Evolutionary conservation across 1,139 yeast genomes (phyloP).

Genomic region (Candida albicans): DNA sequence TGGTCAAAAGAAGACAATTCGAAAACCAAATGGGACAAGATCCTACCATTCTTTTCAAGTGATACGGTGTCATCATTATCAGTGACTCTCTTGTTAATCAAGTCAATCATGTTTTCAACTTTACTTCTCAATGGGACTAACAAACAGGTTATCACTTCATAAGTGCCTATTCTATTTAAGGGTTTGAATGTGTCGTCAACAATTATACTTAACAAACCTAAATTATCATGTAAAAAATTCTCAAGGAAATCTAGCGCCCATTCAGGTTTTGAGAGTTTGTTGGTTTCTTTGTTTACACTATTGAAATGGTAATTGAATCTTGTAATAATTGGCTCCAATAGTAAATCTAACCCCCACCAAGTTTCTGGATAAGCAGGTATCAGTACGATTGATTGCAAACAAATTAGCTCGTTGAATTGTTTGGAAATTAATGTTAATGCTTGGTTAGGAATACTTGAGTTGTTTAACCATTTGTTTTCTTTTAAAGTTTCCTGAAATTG

Average conservation of each 20-base stretch:
- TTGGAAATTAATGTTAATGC: constrained; percentile 14
- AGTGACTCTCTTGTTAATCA: constrained; percentile 29
- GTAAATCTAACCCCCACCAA: constrained; percentile 58
- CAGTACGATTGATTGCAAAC: constrained; percentile 36
- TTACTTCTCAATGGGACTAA: constrained; percentile 54
- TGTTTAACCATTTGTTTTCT: constrained; percentile 20
- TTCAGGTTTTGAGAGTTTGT: constrained; percentile 74
- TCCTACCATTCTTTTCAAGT: constrained; percentile 44
- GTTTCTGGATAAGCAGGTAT: constrained; percentile 43
- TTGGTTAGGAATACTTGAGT: constrained; percentile 8
- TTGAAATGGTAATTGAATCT: constrained; percentile 79
- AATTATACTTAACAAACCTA: constrained; percentile 33
- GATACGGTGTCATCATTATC: constrained; percentile 20
- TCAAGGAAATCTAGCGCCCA: constrained; percentile 66
- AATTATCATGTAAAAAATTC: constrained; percentile 48
- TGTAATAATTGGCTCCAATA: constrained; percentile 56
- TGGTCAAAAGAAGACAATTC: constrained; percentile 64
- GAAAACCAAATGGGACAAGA: constrained; percentile 59
- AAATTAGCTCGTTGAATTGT: constrained; percentile 24
- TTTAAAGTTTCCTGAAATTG: constrained; percentile 10
- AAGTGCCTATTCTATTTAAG: constrained; percentile 29
- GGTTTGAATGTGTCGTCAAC: constrained; percentile 33
- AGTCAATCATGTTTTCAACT: constrained; percentile 29
- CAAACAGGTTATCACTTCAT: constrained; percentile 57
- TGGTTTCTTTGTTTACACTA: constrained; percentile 54